A percentile compares a stretch with the other conserved stretches of the same genome.
phyloP scores from a whole-genome alignment of 768 basidiomycete species.

The Boletus rufocinnamomeus region DNA sequence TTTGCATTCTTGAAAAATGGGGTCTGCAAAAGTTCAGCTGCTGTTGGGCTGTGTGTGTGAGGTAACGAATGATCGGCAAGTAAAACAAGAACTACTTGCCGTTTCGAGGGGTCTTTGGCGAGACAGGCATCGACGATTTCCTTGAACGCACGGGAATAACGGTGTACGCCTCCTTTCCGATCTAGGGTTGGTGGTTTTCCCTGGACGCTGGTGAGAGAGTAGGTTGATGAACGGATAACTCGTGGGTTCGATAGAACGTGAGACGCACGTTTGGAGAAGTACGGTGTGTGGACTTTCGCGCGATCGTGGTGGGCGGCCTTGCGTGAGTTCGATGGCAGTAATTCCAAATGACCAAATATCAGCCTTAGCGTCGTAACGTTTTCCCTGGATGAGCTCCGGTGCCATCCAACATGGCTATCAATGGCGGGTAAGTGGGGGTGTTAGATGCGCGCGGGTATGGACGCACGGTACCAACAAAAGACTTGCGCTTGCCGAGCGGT shows the following conservation, averaged over 20 bases:
- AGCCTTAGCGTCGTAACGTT: slow-evolving; percentile 80
- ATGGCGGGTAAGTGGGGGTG: slow-evolving; percentile 4
- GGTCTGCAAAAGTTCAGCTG: slow-evolving; percentile 72
- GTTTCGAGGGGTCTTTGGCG: slow-evolving; percentile 76
- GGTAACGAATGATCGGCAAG: background rate
- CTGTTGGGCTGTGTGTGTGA: slow-evolving; percentile 59
- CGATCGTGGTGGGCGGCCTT: slow-evolving; percentile 85
- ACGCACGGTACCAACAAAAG: slow-evolving; percentile 88
- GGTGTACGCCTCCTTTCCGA: slow-evolving; percentile 66
- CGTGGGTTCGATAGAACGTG: background rate
- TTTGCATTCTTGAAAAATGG: slow-evolving; percentile 80
- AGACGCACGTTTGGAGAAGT: slow-evolving; percentile 69
- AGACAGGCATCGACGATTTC: slow-evolving; percentile 84
- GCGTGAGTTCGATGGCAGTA: slow-evolving; percentile 87
- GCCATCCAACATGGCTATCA: slow-evolving; percentile 93
- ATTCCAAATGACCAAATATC: slow-evolving; percentile 98
- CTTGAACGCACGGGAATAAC: slow-evolving; percentile 80
- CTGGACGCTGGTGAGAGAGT: slow-evolving; percentile 52
- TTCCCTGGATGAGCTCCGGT: slow-evolving; percentile 86
- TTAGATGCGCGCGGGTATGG: background rate
- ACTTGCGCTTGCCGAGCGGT: slow-evolving; percentile 75
- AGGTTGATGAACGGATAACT: slow-evolving; percentile 3
- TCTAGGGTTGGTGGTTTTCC: slow-evolving; percentile 79
- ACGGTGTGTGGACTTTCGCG: slow-evolving; percentile 73
- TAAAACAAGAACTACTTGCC: slow-evolving; percentile 44